A percentile compares a stretch with the other conserved stretches of the same genome.
phyloP scores from a whole-genome alignment of 2,329 filamentous ascomycete species.

The Paracorniculantispora psalliotae region DNA sequence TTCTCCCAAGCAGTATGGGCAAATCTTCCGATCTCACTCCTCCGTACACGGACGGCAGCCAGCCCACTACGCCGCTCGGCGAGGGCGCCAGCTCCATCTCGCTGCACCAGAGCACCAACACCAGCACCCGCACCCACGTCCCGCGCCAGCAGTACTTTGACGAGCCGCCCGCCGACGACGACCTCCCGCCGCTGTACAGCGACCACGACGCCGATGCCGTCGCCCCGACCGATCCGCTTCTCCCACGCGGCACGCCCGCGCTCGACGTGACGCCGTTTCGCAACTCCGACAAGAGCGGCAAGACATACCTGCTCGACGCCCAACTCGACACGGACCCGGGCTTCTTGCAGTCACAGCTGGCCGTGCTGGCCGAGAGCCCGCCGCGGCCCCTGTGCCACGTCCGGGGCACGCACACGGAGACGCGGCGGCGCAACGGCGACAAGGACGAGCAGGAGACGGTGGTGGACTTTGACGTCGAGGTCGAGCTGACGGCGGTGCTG shows the following conservation, averaged over 20 bases:
- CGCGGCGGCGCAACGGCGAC: constrained; percentile 39
- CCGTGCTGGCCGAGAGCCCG: constrained; percentile 39
- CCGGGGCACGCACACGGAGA: constrained; percentile 48
- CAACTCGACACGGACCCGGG: constrained; percentile 40
- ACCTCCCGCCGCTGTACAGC: constrained; percentile 42
- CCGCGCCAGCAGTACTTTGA: constrained; percentile 29
- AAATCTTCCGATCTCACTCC: constrained; percentile 19
- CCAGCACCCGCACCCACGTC: constrained; percentile 3
- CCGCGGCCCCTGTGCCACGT: constrained; percentile 50
- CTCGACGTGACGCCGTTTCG: constrained; percentile 24
- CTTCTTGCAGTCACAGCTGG: constrained; percentile 41
- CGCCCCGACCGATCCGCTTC: constrained; percentile 21
- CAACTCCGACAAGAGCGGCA: constrained; percentile 29
- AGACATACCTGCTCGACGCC: constrained; percentile 39
- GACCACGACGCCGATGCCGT: constrained; percentile 27
- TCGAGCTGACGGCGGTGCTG: constrained; percentile 57
- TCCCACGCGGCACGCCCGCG: constrained; percentile 16
- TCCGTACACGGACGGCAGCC: constrained; percentile 12
- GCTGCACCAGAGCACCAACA: constrained; percentile 17
- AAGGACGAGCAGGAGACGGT: constrained; percentile 43
- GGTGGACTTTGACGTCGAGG: constrained; percentile 54
- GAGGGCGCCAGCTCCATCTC: constrained; percentile 25
- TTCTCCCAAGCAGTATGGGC: constrained; percentile 23
- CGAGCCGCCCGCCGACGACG: constrained; percentile 27
- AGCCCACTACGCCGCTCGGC: constrained; percentile 19